A percentile compares a stretch with the other conserved stretches of the same genome.
phyloP scores from a whole-genome alignment of 176 grass and related monocot species.

The Musa acuminata region DNA sequence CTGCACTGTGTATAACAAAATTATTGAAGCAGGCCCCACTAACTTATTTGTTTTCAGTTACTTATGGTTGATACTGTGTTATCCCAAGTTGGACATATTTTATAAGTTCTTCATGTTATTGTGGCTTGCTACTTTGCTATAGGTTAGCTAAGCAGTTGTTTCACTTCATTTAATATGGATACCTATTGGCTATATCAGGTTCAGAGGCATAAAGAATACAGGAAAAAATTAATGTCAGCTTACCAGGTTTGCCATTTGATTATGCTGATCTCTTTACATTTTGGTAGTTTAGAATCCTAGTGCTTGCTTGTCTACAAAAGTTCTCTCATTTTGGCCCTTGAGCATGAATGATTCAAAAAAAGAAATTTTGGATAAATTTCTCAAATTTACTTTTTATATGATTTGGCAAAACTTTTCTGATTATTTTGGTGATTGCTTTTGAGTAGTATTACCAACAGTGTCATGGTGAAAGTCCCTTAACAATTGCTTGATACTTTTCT shows the following conservation, averaged over 20 bases:
- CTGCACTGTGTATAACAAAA: neutral
- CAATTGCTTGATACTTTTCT: neutral
- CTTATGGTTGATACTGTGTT: neutral
- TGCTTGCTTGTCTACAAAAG: neutral
- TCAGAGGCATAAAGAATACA: conserved; percentile 85
- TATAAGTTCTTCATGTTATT: neutral
- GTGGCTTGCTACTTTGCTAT: neutral
- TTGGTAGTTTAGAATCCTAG: neutral
- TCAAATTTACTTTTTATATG: neutral
- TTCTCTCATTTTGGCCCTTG: neutral
- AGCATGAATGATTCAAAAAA: neutral
- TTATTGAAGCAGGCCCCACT: neutral
- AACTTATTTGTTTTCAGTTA: neutral
- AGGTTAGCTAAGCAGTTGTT: neutral
- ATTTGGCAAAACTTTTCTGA: neutral
- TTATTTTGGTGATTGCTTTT: too few species aligned
- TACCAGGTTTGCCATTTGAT: conserved; percentile 67
- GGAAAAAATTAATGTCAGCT: conserved; percentile 62
- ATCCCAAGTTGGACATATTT: neutral
- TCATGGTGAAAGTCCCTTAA: neutral
- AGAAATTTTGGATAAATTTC: neutral
- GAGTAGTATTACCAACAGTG: neutral
- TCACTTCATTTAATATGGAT: conserved; percentile 3
- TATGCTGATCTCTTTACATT: conserved; percentile 10
- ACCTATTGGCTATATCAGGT: conserved; percentile 32